Conservation (phyloP, 306 rosid genomes). For the Cercis canadensis region DNA sequence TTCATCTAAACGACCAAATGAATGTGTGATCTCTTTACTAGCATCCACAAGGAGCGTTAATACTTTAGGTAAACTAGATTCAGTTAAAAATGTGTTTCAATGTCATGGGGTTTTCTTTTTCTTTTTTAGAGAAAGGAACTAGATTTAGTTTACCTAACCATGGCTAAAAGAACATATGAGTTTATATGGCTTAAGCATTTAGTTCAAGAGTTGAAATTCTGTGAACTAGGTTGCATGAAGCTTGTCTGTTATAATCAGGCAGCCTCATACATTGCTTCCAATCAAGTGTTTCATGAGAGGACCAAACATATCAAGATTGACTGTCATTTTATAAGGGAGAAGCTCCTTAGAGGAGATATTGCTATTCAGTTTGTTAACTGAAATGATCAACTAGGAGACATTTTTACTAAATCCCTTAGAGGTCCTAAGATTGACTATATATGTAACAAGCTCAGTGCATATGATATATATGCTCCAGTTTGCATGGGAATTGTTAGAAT, state of each 20-base stretch:
- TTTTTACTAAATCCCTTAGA: too few species aligned
- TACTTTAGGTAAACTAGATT: not conserved
- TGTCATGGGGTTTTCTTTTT: too few species aligned
- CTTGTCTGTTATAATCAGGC: not conserved
- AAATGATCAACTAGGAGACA: too few species aligned
- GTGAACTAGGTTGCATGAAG: not conserved
- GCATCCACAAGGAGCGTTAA: conserved; percentile 2
- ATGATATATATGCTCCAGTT: too few species aligned
- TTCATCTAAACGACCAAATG: conserved; percentile 11
- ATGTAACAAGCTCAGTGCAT: too few species aligned
- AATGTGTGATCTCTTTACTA: not conserved
- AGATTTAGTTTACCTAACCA: not conserved
- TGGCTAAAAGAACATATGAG: not conserved
- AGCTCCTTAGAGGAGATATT: too few species aligned
- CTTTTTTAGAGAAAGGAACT: too few species aligned
- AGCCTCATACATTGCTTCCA: not conserved
- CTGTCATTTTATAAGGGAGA: too few species aligned
- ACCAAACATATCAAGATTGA: too few species aligned
- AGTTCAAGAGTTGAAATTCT: not conserved
- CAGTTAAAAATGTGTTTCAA: not conserved
- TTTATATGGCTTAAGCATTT: not conserved
- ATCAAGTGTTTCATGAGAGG: not conserved
- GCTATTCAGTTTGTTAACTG: too few species aligned
- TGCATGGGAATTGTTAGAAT: too few species aligned
- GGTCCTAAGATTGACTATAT: too few species aligned